Conservation (phyloP, 441 rosid species). For the Raphanus hybrid region DNA sequence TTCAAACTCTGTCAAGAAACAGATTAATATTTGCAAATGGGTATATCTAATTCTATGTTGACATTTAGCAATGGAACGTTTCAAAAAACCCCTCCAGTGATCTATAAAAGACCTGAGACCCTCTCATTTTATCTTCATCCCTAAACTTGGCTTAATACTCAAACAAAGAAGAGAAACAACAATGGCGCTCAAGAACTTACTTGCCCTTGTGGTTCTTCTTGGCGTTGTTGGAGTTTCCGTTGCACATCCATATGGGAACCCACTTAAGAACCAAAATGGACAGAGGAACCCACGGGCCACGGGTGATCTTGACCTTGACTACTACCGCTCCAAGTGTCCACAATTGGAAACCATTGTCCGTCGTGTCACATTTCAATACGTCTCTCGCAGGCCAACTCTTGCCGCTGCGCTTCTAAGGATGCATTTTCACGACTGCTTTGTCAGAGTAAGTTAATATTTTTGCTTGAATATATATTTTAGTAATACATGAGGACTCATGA, state of each 20-base stretch:
- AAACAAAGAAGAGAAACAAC: not conserved
- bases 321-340: constrained; percentile 53
- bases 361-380: constrained; percentile 38
- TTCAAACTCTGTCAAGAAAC: not conserved
- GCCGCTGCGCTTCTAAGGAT: constrained; percentile 62
- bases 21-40: constrained; percentile 17
- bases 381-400: constrained; percentile 49
- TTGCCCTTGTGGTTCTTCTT: constrained; percentile 40
- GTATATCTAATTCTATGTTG: not conserved
- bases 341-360: constrained; percentile 43
- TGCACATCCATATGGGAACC: constrained; percentile 22
- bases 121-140: not conserved
- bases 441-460: constrained; percentile 50
- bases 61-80: not conserved
- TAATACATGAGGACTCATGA: not conserved
- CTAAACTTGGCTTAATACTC: constrained; percentile 1
- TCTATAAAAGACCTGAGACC: constrained; percentile 7
- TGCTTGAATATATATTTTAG: not conserved
- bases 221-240: constrained; percentile 29
- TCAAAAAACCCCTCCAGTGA: not conserved
- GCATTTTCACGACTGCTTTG: constrained; percentile 74
- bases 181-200: constrained; percentile 47
- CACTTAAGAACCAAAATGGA: not conserved
- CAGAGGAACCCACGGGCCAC: not conserved
- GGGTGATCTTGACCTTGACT: constrained; percentile 44